These are phyloP conservation scores for Ensete ventricosum DNA, from an alignment of 176 grass and related monocot species.

Conservation along the genomic window DNA sequence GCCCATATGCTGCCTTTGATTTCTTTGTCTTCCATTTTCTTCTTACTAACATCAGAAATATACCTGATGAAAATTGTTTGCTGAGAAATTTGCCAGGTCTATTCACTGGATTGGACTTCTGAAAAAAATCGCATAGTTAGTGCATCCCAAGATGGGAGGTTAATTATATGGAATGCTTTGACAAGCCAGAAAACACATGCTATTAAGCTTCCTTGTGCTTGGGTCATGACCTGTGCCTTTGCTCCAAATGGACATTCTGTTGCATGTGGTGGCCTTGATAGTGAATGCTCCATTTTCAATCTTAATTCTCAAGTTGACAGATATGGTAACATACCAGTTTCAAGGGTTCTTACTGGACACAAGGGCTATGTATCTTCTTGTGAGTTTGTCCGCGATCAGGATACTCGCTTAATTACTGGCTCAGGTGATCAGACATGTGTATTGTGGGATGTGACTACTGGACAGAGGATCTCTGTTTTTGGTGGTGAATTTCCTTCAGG, in stretches of 20 bases:
- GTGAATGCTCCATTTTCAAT: slow-evolving; percentile 97
- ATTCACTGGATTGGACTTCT: slow-evolving; percentile 96
- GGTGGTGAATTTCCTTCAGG: slow-evolving; percentile 98
- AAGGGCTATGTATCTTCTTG: slow-evolving; percentile 95
- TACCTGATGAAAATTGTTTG: slow-evolving; percentile 16
- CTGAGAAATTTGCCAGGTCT: slow-evolving; percentile 48
- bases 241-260: slow-evolving; percentile 86
- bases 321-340: slow-evolving; percentile 83
- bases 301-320: slow-evolving; percentile 78
- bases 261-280: slow-evolving; percentile 97
- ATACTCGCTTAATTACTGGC: slow-evolving; percentile 73
- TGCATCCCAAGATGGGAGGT: slow-evolving; percentile 81
- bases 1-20: too few relatives aligned
- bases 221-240: slow-evolving; percentile 97
- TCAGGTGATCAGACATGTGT: slow-evolving; percentile 94
- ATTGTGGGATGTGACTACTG: slow-evolving; percentile 93
- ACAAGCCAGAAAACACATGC: slow-evolving; percentile 99
- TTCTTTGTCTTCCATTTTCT: not conserved
- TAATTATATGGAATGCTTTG: slow-evolving; percentile 99
- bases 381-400: slow-evolving; percentile 81
- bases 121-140: slow-evolving; percentile 99
- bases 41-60: not conserved
- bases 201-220: slow-evolving; percentile 92
- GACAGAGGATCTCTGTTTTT: slow-evolving; percentile 91
- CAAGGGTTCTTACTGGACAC: slow-evolving; percentile 81